Conservation (phyloP, 2,329 filamentous ascomycete species). For the Cladosporium sphaerospermum region DNA sequence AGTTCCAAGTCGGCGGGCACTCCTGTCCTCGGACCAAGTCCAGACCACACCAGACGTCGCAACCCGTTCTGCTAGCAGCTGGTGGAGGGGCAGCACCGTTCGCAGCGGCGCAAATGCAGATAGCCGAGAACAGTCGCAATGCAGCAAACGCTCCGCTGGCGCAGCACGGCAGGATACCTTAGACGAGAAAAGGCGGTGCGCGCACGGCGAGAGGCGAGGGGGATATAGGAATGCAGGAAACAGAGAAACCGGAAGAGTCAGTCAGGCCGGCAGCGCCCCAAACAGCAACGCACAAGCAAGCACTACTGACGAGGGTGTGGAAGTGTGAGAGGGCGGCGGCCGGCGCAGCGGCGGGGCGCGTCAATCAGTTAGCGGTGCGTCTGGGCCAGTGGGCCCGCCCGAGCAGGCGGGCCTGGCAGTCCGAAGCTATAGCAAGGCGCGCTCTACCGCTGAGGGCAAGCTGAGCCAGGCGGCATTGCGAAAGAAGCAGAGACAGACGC, state of each 20-base stretch:
- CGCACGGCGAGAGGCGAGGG: not conserved
- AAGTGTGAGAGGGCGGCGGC: not conserved
- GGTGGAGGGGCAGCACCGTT: constrained; percentile 2
- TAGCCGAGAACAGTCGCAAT: not conserved
- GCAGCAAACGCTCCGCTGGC: constrained; percentile 3
- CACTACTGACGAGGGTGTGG: not conserved
- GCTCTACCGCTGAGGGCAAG: not conserved
- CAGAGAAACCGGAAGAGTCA: not conserved
- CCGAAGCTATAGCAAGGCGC: not conserved
- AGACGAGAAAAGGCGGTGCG: not conserved
- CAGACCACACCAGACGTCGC: constrained; percentile 3
- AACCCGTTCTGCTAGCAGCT: not conserved
- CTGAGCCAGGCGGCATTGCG: too few relatives aligned
- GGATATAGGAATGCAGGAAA: not conserved
- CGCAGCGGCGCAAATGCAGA: constrained; percentile 8
- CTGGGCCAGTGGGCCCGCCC: too few relatives aligned
- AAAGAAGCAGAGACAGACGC: too few relatives aligned
- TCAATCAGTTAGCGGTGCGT: too few relatives aligned
- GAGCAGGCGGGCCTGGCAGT: too few relatives aligned
- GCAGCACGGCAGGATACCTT: not conserved
- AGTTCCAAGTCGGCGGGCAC: not conserved
- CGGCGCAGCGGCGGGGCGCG: not conserved
- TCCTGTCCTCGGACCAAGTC: not conserved
- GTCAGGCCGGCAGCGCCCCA: not conserved
- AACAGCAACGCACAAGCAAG: not conserved